phyloP scores from a whole-genome alignment of 352 stramenopile genomes.

The Globisporangium carolinianum region DNA sequence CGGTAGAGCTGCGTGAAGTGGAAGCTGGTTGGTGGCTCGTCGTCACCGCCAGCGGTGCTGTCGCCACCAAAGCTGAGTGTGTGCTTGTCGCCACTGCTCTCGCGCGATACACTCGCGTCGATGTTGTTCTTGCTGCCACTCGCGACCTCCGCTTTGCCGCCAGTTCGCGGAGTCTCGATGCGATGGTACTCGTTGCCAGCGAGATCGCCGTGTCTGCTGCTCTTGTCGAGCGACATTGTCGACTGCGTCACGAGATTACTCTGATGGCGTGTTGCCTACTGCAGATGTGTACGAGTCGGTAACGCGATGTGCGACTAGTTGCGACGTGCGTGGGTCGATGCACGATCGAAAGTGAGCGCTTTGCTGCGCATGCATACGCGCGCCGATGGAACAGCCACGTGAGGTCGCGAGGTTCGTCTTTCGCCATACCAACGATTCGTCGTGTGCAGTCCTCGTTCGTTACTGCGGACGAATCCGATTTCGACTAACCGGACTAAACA shows the following conservation, averaged over 20 bases:
- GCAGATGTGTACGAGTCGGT: too few species aligned
- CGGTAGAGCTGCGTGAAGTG: slow-evolving; percentile 28
- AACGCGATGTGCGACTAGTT: too few species aligned
- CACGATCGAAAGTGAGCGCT: too few species aligned
- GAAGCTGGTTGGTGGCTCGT: slow-evolving; percentile 20
- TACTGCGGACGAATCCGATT: too few species aligned
- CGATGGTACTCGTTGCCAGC: neutral
- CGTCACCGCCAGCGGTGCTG: neutral
- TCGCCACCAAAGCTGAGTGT: neutral
- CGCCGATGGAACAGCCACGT: too few species aligned
- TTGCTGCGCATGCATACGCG: too few species aligned
- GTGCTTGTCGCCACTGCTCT: neutral
- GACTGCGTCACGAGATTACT: neutral
- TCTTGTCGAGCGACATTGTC: neutral
- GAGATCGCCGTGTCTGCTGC: neutral
- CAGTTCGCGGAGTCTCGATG: neutral
- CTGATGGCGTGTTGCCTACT: too few species aligned
- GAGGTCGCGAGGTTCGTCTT: too few species aligned
- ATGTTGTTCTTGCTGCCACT: slow-evolving; percentile 13
- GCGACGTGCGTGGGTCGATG: too few species aligned
- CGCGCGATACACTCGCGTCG: neutral
- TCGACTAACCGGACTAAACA: too few species aligned
- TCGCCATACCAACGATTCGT: too few species aligned
- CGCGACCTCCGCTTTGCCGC: slow-evolving; percentile 3
- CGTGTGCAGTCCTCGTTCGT: too few species aligned